Evolutionary conservation across 345 rosid genomes (phyloP).

Genomic region (Iberis pinnata): DNA sequence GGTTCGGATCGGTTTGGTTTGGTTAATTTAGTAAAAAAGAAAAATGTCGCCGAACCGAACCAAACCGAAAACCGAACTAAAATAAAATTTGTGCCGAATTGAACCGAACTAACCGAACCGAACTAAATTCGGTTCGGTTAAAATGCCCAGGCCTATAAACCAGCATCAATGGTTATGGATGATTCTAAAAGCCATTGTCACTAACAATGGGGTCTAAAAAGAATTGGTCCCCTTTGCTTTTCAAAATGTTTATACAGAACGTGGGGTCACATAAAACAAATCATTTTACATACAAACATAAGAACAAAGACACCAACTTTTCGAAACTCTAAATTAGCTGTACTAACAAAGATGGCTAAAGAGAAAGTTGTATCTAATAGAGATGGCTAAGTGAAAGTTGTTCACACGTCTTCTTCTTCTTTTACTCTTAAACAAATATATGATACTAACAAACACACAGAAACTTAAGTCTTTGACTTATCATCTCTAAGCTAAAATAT

Average conservation of each 20-base stretch:
- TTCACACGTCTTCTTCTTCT: slow-evolving; percentile 17
- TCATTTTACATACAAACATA: slow-evolving; percentile 22
- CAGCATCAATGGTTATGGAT: slow-evolving; percentile 20
- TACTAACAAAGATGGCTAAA: slow-evolving; percentile 19
- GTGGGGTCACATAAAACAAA: slow-evolving; percentile 25
- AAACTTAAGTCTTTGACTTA: not conserved
- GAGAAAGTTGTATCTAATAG: too few species aligned
- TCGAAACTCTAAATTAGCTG: slow-evolving; percentile 28
- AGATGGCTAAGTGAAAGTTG: slow-evolving; percentile 11
- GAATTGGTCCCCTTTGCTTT: slow-evolving; percentile 33
- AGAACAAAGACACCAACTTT: slow-evolving; percentile 12
- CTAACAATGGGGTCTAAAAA: slow-evolving; percentile 21
- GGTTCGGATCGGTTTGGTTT: too few species aligned
- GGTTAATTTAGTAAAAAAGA: too few species aligned
- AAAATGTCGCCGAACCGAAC: too few species aligned
- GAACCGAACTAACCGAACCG: too few species aligned
- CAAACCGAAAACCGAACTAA: too few species aligned
- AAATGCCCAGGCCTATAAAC: too few species aligned
- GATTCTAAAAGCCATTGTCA: slow-evolving; percentile 23
- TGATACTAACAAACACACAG: not conserved
- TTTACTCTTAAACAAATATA: slow-evolving; percentile 1
- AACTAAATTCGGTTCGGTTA: too few species aligned
- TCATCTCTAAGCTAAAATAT: too few species aligned
- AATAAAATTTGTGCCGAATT: too few species aligned
- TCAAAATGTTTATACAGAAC: slow-evolving; percentile 29